Evolutionary conservation across 345 rosid genomes (phyloP), one percentile per base, ranked within the genome.

Genomic region (Aethionema arabicum): DNA sequence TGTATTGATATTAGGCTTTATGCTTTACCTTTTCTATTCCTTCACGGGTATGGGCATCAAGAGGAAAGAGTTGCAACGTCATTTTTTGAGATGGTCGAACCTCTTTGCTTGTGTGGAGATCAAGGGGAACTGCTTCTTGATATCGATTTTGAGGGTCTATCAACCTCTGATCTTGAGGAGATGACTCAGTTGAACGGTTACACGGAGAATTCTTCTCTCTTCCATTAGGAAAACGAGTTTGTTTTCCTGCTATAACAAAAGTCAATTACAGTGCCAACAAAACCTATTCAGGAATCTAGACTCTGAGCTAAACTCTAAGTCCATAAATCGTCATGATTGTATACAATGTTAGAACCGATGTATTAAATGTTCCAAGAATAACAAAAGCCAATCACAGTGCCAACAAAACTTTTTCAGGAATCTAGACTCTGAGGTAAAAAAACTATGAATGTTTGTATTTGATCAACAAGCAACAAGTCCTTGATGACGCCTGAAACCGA

Each of bases 1-100:
- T 8, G 59, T 37, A 36, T 47, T n/a, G 31, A n/a, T 32, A 45
- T 36, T 41, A 44, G 33, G 27, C 11, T 21, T 15, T 44, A 4
- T 46, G 36, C 50, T 72, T 57, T 74, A 90, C 96, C 88, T 84
- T 84, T 76, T 93, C 88, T 62, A 93, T 62, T 55, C 80, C 90
- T 37, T 69, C 41, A 7, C 82, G 72, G 62, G 91, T 90, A 45
- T 32, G 72, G 48, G 80, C 80, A 83, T 93, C 91, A 8, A 78
- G 9, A 31, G 99, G 97, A 72, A 90, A 93, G 12, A 90, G 95
- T 78, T 85, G 97, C 80, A 89, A 71, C 84, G 84, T 87, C 52
- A 92, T 72, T 77, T 89, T 92, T 35, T 59, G 46, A 11, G 65
- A 78, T 57, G 65, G 74, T 57, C 11, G 61, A 63, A 56, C 67